Conservation (phyloP, 2,329 filamentous ascomycete genomes). For the Zymoseptoria passerinii region DNA sequence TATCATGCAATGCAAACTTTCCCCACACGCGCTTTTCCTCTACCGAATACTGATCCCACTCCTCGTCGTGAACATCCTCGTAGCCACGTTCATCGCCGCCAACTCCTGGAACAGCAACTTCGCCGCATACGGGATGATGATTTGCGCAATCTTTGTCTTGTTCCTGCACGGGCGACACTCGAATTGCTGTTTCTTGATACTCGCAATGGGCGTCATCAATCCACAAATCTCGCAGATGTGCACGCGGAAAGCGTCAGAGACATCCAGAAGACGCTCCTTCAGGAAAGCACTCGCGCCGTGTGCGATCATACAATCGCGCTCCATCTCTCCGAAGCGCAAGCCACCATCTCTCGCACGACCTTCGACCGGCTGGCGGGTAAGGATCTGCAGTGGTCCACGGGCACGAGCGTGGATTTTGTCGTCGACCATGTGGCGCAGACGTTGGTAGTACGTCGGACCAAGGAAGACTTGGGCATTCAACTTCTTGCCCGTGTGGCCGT, state of each 20-base stretch:
- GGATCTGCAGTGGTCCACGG: constrained; percentile 89
- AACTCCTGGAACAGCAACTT: constrained; percentile 98
- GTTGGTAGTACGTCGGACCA: constrained; percentile 97
- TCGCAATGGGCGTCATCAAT: constrained; percentile 98
- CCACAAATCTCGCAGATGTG: constrained; percentile 98
- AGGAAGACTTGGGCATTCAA: constrained; percentile 91
- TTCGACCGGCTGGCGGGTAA: constrained; percentile 94
- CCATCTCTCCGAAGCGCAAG: constrained; percentile 99
- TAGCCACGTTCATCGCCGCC: constrained; percentile 95
- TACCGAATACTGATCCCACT: constrained; percentile 27
- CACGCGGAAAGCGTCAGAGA: constrained; percentile 94
- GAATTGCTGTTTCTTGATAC: constrained; percentile 89
- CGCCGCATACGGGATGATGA: constrained; percentile 94
- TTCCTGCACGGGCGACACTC: constrained; percentile 98
- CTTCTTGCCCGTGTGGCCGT: constrained; percentile 93
- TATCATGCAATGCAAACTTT: neutral
- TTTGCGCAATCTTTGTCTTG: constrained; percentile 96
- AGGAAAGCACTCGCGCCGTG: constrained; percentile 94
- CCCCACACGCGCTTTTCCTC: neutral
- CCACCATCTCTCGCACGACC: constrained; percentile 97
- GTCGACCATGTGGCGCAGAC: constrained; percentile 97
- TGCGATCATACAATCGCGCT: constrained; percentile 99
- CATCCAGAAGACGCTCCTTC: constrained; percentile 94
- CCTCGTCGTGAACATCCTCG: constrained; percentile 79
- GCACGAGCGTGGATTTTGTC: constrained; percentile 99